Conservation (phyloP, 2,329 filamentous ascomycete species). For the Talaromyces piceae region DNA sequence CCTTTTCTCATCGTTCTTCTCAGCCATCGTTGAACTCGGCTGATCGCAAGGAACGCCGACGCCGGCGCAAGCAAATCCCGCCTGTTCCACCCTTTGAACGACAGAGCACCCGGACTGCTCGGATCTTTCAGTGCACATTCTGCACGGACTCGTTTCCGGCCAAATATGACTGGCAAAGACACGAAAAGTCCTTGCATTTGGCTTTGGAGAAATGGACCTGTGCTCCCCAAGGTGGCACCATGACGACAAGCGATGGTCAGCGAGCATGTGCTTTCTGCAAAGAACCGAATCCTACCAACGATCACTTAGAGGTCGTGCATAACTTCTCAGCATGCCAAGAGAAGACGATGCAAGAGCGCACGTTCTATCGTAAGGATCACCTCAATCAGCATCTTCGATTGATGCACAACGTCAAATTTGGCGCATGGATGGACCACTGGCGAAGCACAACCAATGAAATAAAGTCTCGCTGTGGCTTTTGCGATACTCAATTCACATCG, state of each 20-base stretch:
- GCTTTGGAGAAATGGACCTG: conserved; percentile 54
- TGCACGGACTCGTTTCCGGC: conserved; percentile 50
- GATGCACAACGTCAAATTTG: conserved; percentile 53
- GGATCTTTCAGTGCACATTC: conserved; percentile 53
- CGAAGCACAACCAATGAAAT: conserved; percentile 49
- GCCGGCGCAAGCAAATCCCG: conserved; percentile 43
- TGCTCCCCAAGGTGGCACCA: conserved; percentile 49
- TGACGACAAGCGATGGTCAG: conserved; percentile 40
- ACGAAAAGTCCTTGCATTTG: conserved; percentile 52
- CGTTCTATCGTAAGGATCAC: conserved; percentile 58
- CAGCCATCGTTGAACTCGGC: conserved; percentile 51
- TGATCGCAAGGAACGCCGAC: conserved; percentile 52
- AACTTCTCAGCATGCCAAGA: conserved; percentile 54
- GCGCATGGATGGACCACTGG: conserved; percentile 51
- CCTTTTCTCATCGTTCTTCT: conserved; percentile 49
- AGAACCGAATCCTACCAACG: conserved; percentile 44
- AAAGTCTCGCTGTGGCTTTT: conserved; percentile 42
- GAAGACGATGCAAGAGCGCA: conserved; percentile 52
- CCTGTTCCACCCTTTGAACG: conserved; percentile 34
- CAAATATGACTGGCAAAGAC: conserved; percentile 54
- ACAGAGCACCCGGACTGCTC: conserved; percentile 34
- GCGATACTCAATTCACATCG: conserved; percentile 31
- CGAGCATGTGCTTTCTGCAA: conserved; percentile 55
- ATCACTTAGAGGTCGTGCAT: conserved; percentile 50
- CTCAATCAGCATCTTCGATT: conserved; percentile 54